A percentile compares a stretch with the other conserved stretches of the same genome.
Conservation (phyloP, 1,284 basidiomycete species). For the Apiotrichum gracile region DNA sequence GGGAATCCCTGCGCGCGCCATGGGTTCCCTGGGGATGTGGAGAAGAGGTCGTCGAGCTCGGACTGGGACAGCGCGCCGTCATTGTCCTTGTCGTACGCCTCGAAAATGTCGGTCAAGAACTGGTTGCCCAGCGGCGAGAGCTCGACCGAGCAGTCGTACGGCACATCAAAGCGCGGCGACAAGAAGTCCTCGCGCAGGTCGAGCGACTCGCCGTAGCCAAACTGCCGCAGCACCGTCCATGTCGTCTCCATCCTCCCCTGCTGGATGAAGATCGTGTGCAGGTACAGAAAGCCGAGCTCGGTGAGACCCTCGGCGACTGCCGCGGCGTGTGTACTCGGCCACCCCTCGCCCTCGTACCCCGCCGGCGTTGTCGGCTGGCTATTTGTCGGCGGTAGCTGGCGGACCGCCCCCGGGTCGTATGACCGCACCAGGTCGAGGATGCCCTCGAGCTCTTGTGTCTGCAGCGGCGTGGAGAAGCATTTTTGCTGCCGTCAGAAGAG, state of each 20-base stretch:
- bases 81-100: conserved; percentile 94
- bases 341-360: conserved; percentile 4
- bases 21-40: conserved; percentile 89
- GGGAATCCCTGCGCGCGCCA: conserved; percentile 83
- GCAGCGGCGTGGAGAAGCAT: conserved; percentile 90
- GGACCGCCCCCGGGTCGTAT: conserved; percentile 52
- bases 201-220: conserved; percentile 93
- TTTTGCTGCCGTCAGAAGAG: conserved; percentile 57
- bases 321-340: background rate
- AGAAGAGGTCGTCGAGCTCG: conserved; percentile 87
- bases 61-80: conserved; percentile 81
- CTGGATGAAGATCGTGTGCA: conserved; percentile 97
- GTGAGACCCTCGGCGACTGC: conserved; percentile 62
- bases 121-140: conserved; percentile 88
- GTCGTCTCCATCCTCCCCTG: conserved; percentile 93
- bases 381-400: conserved; percentile 27
- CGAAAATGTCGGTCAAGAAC: conserved; percentile 96
- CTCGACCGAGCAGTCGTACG: conserved; percentile 89
- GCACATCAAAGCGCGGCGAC: conserved; percentile 85
- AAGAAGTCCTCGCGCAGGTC: conserved; percentile 82
- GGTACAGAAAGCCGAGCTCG: conserved; percentile 86
- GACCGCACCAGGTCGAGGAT: conserved; percentile 79
- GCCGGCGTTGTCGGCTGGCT: conserved; percentile 5
- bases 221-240: conserved; percentile 91
- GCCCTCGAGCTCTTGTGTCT: conserved; percentile 85